Base-by-base conservation (phyloP, 768 basidiomycete species). In the Tulasnella sp. region DNA sequence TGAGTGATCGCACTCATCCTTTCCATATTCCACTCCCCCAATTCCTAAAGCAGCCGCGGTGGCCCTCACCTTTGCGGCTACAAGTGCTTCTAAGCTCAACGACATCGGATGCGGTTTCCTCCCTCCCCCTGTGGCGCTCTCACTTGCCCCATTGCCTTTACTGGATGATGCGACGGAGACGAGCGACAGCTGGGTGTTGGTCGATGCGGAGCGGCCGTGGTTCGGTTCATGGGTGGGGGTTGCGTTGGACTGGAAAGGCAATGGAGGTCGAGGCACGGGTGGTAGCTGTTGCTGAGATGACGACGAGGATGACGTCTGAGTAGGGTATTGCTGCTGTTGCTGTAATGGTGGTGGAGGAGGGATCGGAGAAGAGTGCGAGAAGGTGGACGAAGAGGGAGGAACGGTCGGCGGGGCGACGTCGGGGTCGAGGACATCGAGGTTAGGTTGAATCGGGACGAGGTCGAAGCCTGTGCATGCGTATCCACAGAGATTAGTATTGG, bases 401-500 rank as follows among this genome's bases (percentile, higher is more conserved):
- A 51, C 74, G 15, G 46, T 23, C 9, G 26, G 46, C 5, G 46
- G 73, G 32, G 40, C 40, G 40, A n/a, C 37, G 42, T 74, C 83
- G 10, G 87, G 86, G n/a, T 88, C 88, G n/a, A 90, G 83, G 79
- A 86, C 88, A 11, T 86, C 83, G n/a, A 92, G 86, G 82, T 93
- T 87, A 3, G 92, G 91, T 77, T 93, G 91, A 1, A 92, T 84
- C 16, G 91, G 90, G 0, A 92, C 91, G 48, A 93, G 84, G 81
- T 93, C 92, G 75, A 93, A 83, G 42, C 91, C 91, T 90, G 80
- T 15, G 13, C 51, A 55, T 9, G 57, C 5, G n/a, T 18, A 55
- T 55, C 4, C 2, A 35, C 51, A 16, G 10, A 20, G 18, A 55
- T 26, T 18, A 26, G 51, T 55, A 26, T 18, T 55, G 51, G 51